A percentile compares a stretch with the other conserved stretches of the same genome.
Conservation (phyloP, 1,139 yeast genomes). For the Starmera stellimalicola region DNA sequence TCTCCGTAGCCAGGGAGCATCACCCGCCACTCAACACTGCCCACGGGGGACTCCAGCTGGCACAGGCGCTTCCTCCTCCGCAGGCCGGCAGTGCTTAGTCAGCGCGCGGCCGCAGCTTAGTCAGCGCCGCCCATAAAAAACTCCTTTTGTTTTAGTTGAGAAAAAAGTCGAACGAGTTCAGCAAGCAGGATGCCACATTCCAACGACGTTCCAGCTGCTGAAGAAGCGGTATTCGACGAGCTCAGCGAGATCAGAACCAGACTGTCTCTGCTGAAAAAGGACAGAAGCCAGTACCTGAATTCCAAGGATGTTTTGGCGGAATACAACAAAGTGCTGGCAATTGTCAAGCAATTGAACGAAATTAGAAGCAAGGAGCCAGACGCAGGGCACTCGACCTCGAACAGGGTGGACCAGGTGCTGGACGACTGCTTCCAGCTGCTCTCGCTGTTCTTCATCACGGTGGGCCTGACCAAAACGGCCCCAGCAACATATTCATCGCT, state of each 20-base stretch:
- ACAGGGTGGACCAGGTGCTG: constrained; percentile 56
- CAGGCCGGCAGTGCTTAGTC: too few relatives aligned
- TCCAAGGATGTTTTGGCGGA: constrained; percentile 52
- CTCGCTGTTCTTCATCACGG: constrained; percentile 79
- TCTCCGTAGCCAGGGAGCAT: too few relatives aligned
- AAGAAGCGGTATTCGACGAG: constrained; percentile 39
- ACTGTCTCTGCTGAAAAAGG: constrained; percentile 51
- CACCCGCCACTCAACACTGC: too few relatives aligned
- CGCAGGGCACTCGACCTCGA: constrained; percentile 14
- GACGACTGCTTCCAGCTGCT: constrained; percentile 86
- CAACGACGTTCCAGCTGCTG: constrained; percentile 38
- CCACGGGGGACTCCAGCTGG: too few relatives aligned
- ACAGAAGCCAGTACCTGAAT: constrained; percentile 52
- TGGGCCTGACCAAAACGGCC: constrained; percentile 81
- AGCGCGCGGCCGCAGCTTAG: too few relatives aligned
- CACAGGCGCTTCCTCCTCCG: too few relatives aligned
- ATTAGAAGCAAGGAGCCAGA: constrained; percentile 24
- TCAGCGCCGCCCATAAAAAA: too few relatives aligned
- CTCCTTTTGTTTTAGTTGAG: too few relatives aligned
- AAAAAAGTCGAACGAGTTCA: too few relatives aligned
- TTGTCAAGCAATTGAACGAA: constrained; percentile 40
- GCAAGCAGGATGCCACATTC: constrained; percentile 22
- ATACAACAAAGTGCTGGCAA: constrained; percentile 42
- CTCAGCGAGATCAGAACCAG: constrained; percentile 39
- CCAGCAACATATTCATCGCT: constrained; percentile 91